These are phyloP conservation scores for Henningerozyma blattae DNA, from an alignment of 805 yeast genomes.

Conservation along the genomic window DNA sequence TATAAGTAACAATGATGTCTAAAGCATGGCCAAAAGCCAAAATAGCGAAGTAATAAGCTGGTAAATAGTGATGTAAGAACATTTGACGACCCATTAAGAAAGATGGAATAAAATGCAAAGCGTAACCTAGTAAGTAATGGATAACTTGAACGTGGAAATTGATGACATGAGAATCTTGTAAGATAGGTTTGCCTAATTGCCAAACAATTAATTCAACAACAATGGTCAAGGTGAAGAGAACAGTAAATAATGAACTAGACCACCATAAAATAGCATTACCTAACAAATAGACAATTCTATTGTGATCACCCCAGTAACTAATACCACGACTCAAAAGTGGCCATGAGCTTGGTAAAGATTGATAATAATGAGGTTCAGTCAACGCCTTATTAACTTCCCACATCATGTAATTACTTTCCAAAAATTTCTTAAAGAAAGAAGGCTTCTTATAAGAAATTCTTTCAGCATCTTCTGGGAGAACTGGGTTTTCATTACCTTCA, in stretches of 20 bases:
- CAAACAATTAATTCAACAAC: conserved; percentile 40
- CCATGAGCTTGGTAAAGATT: conserved; percentile 65
- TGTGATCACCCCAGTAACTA: conserved; percentile 50
- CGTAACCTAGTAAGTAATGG: conserved; percentile 60
- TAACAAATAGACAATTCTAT: conserved; percentile 52
- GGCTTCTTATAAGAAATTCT: conserved; percentile 42
- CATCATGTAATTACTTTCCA: conserved; percentile 60
- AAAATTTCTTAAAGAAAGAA: conserved; percentile 44
- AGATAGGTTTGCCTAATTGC: conserved; percentile 47
- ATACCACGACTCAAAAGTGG: conserved; percentile 67
- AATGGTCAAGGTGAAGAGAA: conserved; percentile 36
- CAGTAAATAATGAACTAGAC: conserved; percentile 42
- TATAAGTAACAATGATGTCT: conserved; percentile 36
- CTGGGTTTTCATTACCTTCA: conserved; percentile 51
- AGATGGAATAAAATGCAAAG: conserved; percentile 61
- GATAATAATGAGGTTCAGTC: conserved; percentile 56
- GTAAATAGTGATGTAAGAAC: conserved; percentile 86
- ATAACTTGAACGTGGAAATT: conserved; percentile 54
- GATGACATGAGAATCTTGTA: conserved; percentile 38
- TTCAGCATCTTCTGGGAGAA: conserved; percentile 32
- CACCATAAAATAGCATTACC: conserved; percentile 79
- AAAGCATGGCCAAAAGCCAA: conserved; percentile 58
- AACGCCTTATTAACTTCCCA: conserved; percentile 61
- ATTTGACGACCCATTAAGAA: conserved; percentile 83
- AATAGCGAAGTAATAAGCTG: conserved; percentile 80